Evolutionary conservation across 1,139 yeast genomes (phyloP).

Genomic region (Saccharomyces pastorianus): DNA sequence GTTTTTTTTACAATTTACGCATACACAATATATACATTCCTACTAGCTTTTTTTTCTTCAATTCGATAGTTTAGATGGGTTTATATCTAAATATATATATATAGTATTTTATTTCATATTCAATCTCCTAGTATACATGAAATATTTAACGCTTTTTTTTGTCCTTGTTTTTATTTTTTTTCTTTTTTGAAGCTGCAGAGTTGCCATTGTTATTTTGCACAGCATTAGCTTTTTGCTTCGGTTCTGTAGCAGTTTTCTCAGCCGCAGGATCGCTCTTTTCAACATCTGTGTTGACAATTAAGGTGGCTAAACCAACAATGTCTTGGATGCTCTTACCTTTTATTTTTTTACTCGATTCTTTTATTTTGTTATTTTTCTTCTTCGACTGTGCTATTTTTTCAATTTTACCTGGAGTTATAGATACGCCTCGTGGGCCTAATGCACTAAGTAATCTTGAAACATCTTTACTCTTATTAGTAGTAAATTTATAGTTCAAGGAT

Average conservation of each 20-base stretch:
- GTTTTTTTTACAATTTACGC: not conserved
- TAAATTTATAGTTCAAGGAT: conserved; percentile 58
- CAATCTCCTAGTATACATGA: not conserved
- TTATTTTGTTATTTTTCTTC: conserved; percentile 6
- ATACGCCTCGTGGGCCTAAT: conserved; percentile 76
- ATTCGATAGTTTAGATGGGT: not conserved
- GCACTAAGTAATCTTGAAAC: conserved; percentile 70
- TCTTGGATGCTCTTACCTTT: conserved; percentile 12
- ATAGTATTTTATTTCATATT: conserved; percentile 2
- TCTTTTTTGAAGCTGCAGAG: conserved; percentile 7
- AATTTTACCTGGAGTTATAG: conserved; percentile 21
- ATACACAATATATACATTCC: conserved; percentile 2
- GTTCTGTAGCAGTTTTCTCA: conserved; percentile 1
- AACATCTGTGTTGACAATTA: conserved; percentile 27
- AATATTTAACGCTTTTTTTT: conserved; percentile 19
- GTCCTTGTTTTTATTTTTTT: conserved; percentile 18
- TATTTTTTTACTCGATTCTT: conserved; percentile 5
- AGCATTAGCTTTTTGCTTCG: conserved; percentile 9
- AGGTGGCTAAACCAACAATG: conserved; percentile 22
- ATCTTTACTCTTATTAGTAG: conserved; percentile 64
- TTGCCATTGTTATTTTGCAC: conserved; percentile 1
- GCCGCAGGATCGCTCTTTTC: conserved; percentile 18
- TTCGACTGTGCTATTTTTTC: conserved; percentile 12
- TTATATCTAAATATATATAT: conserved; percentile 4
- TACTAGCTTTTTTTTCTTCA: not conserved